Conservation (phyloP, 192 early-diverging fungal genomes). For the Haplosporangium gracile region DNA sequence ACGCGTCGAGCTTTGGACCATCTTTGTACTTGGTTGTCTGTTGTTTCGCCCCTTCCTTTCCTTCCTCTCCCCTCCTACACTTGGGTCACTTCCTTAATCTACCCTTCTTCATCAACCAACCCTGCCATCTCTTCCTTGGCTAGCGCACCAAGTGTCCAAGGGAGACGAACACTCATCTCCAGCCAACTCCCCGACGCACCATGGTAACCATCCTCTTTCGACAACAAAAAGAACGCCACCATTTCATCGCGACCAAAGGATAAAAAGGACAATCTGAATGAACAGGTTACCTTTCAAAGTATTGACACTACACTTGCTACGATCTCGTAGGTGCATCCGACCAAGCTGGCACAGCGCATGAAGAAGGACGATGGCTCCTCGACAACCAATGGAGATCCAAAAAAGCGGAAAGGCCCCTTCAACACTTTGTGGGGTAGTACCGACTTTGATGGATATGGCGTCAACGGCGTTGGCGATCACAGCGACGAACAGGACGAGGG, state of each 20-base stretch:
- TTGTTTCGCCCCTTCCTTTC: no score
- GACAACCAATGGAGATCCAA: conserved; percentile 5
- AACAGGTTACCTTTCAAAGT: not conserved
- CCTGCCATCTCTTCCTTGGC: not conserved
- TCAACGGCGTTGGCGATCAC: not conserved
- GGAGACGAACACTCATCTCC: not conserved
- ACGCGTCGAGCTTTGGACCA: no score
- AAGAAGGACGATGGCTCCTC: conserved; percentile 23
- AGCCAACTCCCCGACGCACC: not conserved
- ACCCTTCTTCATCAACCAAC: not conserved
- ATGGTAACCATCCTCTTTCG: not conserved
- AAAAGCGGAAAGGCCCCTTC: conserved; percentile 19
- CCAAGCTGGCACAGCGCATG: conserved; percentile 38
- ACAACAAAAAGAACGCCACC: not conserved
- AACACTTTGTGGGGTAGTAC: not conserved
- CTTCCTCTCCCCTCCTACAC: not conserved
- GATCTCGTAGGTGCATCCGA: conserved; percentile 4
- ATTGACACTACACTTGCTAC: not conserved
- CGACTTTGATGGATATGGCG: conserved; percentile 17
- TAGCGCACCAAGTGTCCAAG: not conserved
- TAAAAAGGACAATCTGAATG: not conserved
- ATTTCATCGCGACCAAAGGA: not conserved
- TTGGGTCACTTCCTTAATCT: not conserved
- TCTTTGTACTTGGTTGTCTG: no score
- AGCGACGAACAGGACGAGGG: conserved; percentile 38